Base-by-base conservation (phyloP, 305 asterid species). In the Caryopteris hybrid region DNA sequence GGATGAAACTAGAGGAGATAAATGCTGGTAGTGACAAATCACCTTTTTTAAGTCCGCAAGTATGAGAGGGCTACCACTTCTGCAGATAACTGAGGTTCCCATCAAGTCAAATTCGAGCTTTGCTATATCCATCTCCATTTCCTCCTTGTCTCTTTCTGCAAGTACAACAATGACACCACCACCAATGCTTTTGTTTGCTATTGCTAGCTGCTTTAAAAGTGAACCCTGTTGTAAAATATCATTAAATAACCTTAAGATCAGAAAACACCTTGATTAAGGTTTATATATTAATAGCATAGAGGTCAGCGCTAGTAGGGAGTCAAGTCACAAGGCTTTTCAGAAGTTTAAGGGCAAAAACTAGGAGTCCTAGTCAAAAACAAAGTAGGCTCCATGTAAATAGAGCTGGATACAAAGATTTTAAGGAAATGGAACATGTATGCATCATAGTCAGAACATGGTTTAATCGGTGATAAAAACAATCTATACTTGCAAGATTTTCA, bases 101-200 rank as follows among this genome's bases (percentile, higher is more conserved):
- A 93, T 93, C 71, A 90, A 84, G 73, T 85, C 91, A 78, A 93
- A 90, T 74, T 93, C 98, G 60, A 93, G 93, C 80, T 88, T 90
- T 74, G 88, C 87, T 39, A 93, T 93, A 73, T 93, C 97, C 83
- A 87, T 81, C 80, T 93, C 97, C 98, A 93, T 93, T 80, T 93
- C 95, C 85, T 93, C 96, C 83, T 93, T 93, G 86, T 93, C 98
- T 79, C 98, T 85, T 84, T 93, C 98, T 53, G 97, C 98, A 65
- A 93, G 97, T 43, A 93, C 98, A 70, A 90, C 98, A 58, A 93
- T 86, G 55, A 86, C 92, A 34, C 95, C 97, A 11, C 98, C 98
- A 56, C 98, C 98, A 52, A 88, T 79, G 86, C 98, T 93, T 87
- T 82, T 93, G 86, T 93, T 93, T 59, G 98, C 96, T 69, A 93